Evolutionary conservation across 2,329 filamentous ascomycete species (phyloP), one percentile per base, ranked within the genome.

Genomic region (Rachicladosporium sp.): DNA sequence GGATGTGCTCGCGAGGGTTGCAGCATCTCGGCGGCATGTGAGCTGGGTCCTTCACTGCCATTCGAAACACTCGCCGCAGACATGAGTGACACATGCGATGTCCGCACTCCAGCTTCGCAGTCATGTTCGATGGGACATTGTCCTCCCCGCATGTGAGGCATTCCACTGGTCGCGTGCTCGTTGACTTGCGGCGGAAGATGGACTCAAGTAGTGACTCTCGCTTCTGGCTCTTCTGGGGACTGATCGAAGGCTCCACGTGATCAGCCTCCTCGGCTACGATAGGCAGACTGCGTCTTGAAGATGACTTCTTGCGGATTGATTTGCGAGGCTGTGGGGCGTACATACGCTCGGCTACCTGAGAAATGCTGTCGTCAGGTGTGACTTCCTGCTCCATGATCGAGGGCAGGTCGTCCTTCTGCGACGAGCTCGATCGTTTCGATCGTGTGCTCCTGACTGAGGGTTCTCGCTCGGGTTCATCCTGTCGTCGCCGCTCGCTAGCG

Each of bases 11-110:
- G 23, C 23, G 23, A 12, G 71, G 53, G 2, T 74, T 80, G 60
- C 86, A 94, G 61, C 86, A 94, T 55, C 71, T 74, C 0, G 87
- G 87, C 10, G 87, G 85, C 84, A 93, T 93, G 49, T 85, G 78
- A 44, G 78, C 73, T 1, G 82, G 78, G 55, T 93, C 83, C 32
- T 71, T 78, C 45, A 88, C 68, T 7, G 85, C 91, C 44, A 85
- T 69, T 39, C 71, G 76, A 61, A 93, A 93, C 42, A 76, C 71
- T 36, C 77, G 74, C 57, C 77, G 80, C 31, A 94, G 66, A 58
- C 87, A 93, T 6, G 70, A 58, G 47, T 82, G 70, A 60, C 87
- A 93, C 80, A 89, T 87, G 45, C 77, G 74, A 59, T 93, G 86
- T 2, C 77, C 77, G 56, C 87, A 93, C 48, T 75, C 73, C 30